These are phyloP conservation scores for Mariannaea sp. DNA, from an alignment of 2,329 filamentous ascomycete species.

Conservation along the genomic window DNA sequence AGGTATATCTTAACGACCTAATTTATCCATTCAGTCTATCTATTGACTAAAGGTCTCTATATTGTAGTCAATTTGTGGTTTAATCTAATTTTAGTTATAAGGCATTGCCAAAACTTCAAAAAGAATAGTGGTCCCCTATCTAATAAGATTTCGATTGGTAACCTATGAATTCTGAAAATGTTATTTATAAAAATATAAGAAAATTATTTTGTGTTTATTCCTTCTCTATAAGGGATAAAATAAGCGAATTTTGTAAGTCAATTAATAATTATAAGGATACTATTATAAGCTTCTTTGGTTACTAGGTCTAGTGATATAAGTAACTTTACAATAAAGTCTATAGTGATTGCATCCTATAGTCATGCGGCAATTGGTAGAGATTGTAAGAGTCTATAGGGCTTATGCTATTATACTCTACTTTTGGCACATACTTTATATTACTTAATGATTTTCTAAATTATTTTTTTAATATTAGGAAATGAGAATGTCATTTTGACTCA, in stretches of 20 bases:
- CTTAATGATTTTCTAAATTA: constrained; percentile 10
- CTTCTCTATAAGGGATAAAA: constrained; percentile 10
- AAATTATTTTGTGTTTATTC: constrained; percentile 6
- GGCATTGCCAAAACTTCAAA: constrained; percentile 11
- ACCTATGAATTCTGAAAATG: constrained; percentile 11
- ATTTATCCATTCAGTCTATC: not conserved
- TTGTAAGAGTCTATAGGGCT: constrained; percentile 21
- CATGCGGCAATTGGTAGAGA: constrained; percentile 7
- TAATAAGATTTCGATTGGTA: constrained; percentile 10
- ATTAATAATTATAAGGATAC: constrained; percentile 19
- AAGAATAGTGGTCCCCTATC: constrained; percentile 11
- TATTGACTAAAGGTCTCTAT: not conserved
- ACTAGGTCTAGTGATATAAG: constrained; percentile 14
- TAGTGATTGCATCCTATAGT: constrained; percentile 18
- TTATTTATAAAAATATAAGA: constrained; percentile 10
- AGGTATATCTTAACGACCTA: constrained; percentile 8
- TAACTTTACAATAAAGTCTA: constrained; percentile 22
- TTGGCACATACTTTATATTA: constrained; percentile 7
- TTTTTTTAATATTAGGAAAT: constrained; percentile 5
- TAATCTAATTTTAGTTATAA: constrained; percentile 11
- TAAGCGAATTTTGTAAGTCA: constrained; percentile 10
- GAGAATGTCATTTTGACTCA: constrained; percentile 7
- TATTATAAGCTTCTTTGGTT: constrained; percentile 15
- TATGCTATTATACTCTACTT: constrained; percentile 1
- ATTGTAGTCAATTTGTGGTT: constrained; percentile 5